Base-by-base conservation (phyloP, 202 grass and related monocot species). In the Bolboschoenoplectus hybrid region DNA sequence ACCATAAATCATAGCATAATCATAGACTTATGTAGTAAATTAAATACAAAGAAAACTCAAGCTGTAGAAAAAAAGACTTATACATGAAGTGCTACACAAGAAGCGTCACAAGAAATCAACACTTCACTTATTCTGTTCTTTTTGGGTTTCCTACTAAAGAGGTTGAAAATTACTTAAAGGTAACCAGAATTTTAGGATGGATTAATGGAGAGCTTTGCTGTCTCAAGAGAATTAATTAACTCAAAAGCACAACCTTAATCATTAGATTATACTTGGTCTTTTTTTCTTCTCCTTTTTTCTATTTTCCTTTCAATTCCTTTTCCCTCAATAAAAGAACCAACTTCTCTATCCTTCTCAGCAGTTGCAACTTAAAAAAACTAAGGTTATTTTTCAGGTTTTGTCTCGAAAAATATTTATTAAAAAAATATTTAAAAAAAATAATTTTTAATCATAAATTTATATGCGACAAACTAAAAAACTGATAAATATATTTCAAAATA, bases 171-270 rank as follows among this genome's bases (percentile, higher is more conserved):
- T 62, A 81, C 32, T 81, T 50, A 36, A 82, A 82, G 80, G n/a
- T 51, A 82, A 82, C 40, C 41, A 67, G 80, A 82, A 67, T 67
- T 67, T 82, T 47, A 82, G 80, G 63, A 79, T 79, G 75, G 58
- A 19, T 40, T 57, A 9, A 6, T 76, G 36, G 79, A 81, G 38
- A 12, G 55, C 79, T 44, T 47, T 81, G 62, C 63, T 82, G 80
- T 63, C 58, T 67, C 19, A 82, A 67, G 7, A 9, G 26, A 49
- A 67, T 65, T 67, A 47, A 47, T 82, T 82, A 47, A 82, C n/a
- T 67, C n/a, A 67, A 67, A 82, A 82, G 80, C 60, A 51, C 40
- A 45, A 63, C 35, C 58, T 80, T 80, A 80, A 80, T 80, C 75
- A 80, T 80, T 80, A 43, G 7, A 80, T 80, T 35, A 55, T 60